Percentiles rank a stretch among this genome's conserved stretches.
Conservation (phyloP, 139 green algal genomes). For the Chlorella vulgaris region DNA sequence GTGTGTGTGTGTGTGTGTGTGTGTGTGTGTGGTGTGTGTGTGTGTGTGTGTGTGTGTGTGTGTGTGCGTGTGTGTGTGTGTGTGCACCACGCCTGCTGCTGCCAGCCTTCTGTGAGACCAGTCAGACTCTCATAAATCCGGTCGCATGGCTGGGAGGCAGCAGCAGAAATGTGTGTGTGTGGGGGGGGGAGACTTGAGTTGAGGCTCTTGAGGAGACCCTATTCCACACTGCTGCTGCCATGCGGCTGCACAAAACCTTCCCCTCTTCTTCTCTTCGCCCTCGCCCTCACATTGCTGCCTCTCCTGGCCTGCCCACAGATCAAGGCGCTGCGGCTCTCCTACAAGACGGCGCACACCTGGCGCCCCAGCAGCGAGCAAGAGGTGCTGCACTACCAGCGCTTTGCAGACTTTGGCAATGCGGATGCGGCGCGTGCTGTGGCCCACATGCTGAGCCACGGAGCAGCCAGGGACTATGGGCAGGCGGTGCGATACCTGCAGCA, state of each 20-base stretch:
- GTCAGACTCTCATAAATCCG: too few relatives aligned
- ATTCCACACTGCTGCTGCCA: not conserved
- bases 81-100: too few relatives aligned
- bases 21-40: too few relatives aligned
- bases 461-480: constrained; percentile 59
- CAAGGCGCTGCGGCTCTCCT: not conserved
- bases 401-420: constrained; percentile 86
- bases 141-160: too few relatives aligned
- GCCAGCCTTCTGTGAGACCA: too few relatives aligned
- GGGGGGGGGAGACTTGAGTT: too few relatives aligned
- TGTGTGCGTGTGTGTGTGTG: too few relatives aligned
- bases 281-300: not conserved
- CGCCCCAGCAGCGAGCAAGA: constrained; percentile 48
- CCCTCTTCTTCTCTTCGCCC: too few relatives aligned
- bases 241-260: not conserved
- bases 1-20: too few relatives aligned
- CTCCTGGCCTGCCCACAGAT: not conserved
- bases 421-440: constrained; percentile 82
- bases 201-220: too few relatives aligned
- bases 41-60: too few relatives aligned
- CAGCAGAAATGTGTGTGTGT: too few relatives aligned
- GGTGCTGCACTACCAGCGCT: constrained; percentile 83
- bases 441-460: constrained; percentile 80
- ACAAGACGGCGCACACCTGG: constrained; percentile 20
- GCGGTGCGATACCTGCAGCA: constrained; percentile 66